Evolutionary conservation across 805 yeast genomes (phyloP).

Genomic region (Candida suzukii): DNA sequence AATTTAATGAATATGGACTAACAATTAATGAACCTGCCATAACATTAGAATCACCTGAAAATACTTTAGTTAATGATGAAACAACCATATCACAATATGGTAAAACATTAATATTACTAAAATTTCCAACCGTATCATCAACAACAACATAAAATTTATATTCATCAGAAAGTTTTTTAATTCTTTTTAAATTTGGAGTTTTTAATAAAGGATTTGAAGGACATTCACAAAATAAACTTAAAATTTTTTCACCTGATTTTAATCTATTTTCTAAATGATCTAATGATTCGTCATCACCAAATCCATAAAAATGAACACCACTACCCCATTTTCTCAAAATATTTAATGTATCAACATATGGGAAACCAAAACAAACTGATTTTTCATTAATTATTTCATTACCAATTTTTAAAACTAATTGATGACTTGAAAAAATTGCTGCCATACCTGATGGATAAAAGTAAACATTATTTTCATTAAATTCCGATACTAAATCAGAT

Average conservation of each 20-base stretch:
- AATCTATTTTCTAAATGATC: conserved; percentile 58
- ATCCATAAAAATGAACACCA: conserved; percentile 80
- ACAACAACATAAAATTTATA: conserved; percentile 75
- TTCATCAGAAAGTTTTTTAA: conserved; percentile 58
- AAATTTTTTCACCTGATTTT: conserved; percentile 55
- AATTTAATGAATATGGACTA: conserved; percentile 56
- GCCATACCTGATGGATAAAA: conserved; percentile 93
- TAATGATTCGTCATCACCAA: conserved; percentile 68
- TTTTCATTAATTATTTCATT: conserved; percentile 29
- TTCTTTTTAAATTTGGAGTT: conserved; percentile 68
- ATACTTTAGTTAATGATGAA: conserved; percentile 83
- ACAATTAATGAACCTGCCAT: conserved; percentile 88
- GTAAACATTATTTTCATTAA: conserved; percentile 63
- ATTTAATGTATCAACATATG: conserved; percentile 88
- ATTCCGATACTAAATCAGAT: conserved; percentile 7
- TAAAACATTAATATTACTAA: conserved; percentile 72
- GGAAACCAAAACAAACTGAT: conserved; percentile 92
- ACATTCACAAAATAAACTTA: conserved; percentile 83
- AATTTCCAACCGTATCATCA: conserved; percentile 94
- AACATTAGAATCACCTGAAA: conserved; percentile 91
- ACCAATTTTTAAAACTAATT: conserved; percentile 21
- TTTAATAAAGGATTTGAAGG: conserved; percentile 92
- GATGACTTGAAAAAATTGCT: conserved; percentile 77
- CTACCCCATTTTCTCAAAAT: conserved; percentile 86
- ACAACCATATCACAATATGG: conserved; percentile 84